These are phyloP conservation scores for Lactarius hengduanensis DNA, from an alignment of 768 basidiomycete genomes.

Conservation along the genomic window DNA sequence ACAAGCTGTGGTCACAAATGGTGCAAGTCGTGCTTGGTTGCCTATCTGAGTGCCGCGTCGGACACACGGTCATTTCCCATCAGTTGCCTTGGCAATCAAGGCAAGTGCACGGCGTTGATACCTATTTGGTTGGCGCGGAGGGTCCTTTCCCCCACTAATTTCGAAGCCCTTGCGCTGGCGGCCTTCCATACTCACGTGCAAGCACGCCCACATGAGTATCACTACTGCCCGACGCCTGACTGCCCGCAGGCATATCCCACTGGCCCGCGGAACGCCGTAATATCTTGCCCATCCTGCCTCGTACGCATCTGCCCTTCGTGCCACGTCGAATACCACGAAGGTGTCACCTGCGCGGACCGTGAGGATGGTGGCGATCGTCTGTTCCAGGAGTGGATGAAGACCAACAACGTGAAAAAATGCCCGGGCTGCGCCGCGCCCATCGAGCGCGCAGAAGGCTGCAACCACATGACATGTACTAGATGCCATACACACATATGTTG, in stretches of 20 bases:
- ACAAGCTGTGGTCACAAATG: constrained; percentile 66
- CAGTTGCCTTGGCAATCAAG: constrained; percentile 66
- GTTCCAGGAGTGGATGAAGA: constrained; percentile 62
- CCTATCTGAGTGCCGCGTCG: constrained; percentile 57
- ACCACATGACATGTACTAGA: constrained; percentile 76
- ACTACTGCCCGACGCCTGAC: constrained; percentile 78
- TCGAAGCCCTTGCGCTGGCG: constrained; percentile 54
- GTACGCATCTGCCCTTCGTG: constrained; percentile 67
- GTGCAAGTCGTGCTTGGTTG: constrained; percentile 60
- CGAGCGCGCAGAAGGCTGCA: constrained; percentile 73
- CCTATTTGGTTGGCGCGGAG: constrained; percentile 51
- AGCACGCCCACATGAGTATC: constrained; percentile 57
- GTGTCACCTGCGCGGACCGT: constrained; percentile 59
- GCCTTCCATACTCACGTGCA: constrained; percentile 64
- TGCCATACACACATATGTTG: constrained; percentile 81
- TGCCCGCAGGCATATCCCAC: constrained; percentile 72
- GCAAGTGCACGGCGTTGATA: constrained; percentile 55
- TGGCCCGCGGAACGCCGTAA: constrained; percentile 45
- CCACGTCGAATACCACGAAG: constrained; percentile 60
- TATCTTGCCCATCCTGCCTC: constrained; percentile 73
- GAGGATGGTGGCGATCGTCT: constrained; percentile 49
- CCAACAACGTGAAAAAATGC: constrained; percentile 70
- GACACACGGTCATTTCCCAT: constrained; percentile 65
- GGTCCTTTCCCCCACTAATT: constrained; percentile 51
- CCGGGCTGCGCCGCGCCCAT: constrained; percentile 70